Base-by-base conservation (phyloP, 1,284 basidiomycete species). In the Neotropicomus parvogracilis region DNA sequence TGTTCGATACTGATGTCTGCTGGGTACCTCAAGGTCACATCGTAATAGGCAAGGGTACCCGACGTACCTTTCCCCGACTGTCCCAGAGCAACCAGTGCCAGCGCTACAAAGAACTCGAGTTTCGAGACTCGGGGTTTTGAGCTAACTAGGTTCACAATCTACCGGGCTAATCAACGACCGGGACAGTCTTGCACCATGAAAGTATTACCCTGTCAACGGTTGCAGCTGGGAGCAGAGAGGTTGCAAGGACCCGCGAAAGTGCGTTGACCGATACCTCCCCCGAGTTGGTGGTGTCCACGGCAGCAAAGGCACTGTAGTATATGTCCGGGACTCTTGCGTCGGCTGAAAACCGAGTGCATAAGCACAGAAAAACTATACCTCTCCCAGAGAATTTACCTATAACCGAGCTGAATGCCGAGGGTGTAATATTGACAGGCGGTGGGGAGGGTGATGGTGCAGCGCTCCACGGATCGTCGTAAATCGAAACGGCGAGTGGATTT, bases 391-490 rank as follows among this genome's bases (percentile, higher is more conserved):
- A 14, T 66, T 42, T 58, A 85, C 86, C 84, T 63, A 90, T 84
- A 12, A 88, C 83, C 40, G 83, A 78, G 57, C 75, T 78, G 63
- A 88, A 83, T 24, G 78, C 70, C 34, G 81, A 75, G 31, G 76
- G 62, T 40, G 72, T 59, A 29, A 69, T 63, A 46, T 74, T 72
- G 45, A 67, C 60, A 24, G 83, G 75, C 16, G 86, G 84, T 19
- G 83, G 79, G 24, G 84, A 79, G 17, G 90, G 90, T 50, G 82
- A 85, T 3, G 90, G 90, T 8, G 80, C 77, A 49, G 86, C 75
- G 60, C 85, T 89, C 91, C 91, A 95, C 16, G 91, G 91, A 70
- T 95, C 91, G 56, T 80, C 89, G 63, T 89, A 90, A 11, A 81
- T 80, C 4, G 88, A 90, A 57, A 69, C 75, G 6, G 84, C 77